Percentiles rank a stretch among this genome's conserved stretches.
Conservation (phyloP, 2,329 filamentous ascomycete species). For the Beauveria sp. region DNA sequence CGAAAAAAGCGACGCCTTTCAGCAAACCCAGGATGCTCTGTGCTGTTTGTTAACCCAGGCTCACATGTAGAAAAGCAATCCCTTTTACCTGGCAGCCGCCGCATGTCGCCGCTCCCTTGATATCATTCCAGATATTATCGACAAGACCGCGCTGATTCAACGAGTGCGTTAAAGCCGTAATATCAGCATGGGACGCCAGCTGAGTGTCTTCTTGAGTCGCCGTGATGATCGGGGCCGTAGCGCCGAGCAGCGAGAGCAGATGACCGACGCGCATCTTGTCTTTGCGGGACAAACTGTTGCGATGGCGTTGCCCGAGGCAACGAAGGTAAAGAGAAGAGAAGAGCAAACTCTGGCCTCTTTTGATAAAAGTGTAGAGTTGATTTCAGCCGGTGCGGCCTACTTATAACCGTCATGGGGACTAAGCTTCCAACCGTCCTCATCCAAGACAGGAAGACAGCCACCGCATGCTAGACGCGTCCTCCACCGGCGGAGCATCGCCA, state of each 20-base stretch:
- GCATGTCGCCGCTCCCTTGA: constrained; percentile 20
- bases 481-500: neutral
- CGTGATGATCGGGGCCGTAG: neutral
- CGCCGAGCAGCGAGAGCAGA: neutral
- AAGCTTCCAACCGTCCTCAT: neutral
- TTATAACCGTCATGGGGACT: neutral
- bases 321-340: neutral
- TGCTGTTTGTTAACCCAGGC: neutral
- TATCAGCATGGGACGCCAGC: neutral
- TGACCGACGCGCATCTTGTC: neutral
- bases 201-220: neutral
- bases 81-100: constrained; percentile 19
- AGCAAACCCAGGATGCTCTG: constrained; percentile 26
- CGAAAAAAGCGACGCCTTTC: constrained; percentile 35
- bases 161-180: neutral
- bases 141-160: constrained; percentile 7
- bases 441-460: neutral
- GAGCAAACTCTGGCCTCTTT: neutral
- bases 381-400: neutral
- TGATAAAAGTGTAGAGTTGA: too few species aligned
- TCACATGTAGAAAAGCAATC: neutral
- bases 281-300: neutral
- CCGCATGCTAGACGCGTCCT: neutral
- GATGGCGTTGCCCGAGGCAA: neutral
- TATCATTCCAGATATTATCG: constrained; percentile 19